Conservation (phyloP, 768 basidiomycete species). For the Podaxis sp. region DNA sequence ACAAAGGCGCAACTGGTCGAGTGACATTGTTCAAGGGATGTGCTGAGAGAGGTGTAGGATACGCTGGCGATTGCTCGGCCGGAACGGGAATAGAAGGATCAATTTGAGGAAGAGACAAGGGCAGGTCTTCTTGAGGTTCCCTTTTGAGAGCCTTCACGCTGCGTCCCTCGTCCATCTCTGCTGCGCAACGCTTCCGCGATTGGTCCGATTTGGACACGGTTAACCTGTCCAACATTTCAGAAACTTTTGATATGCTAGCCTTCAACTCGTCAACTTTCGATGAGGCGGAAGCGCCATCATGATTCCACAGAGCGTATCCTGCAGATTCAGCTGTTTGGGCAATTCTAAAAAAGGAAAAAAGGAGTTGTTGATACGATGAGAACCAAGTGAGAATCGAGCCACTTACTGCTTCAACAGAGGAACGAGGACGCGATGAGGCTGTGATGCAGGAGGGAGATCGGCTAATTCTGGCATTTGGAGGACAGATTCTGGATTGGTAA, state of each 20-base stretch:
- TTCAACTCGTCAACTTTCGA: slow-evolving; percentile 52
- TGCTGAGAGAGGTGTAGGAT: slow-evolving; percentile 16
- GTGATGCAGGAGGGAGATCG: slow-evolving; percentile 4
- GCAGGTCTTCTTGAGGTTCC: slow-evolving; percentile 41
- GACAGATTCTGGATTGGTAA: slow-evolving; percentile 12
- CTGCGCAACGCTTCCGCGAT: slow-evolving; percentile 40
- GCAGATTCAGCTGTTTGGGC: slow-evolving; percentile 57
- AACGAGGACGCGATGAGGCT: slow-evolving; percentile 28
- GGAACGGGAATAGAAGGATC: slow-evolving; percentile 13
- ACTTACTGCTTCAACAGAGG: slow-evolving; percentile 53
- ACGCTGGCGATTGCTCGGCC: slow-evolving; percentile 14
- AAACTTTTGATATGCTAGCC: slow-evolving; percentile 47
- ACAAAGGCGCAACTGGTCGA: slow-evolving; percentile 12
- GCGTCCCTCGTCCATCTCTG: slow-evolving; percentile 38
- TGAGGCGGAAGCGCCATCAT: slow-evolving; percentile 42
- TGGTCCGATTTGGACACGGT: slow-evolving; percentile 25
- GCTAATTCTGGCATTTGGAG: neutral
- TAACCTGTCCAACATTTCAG: slow-evolving; percentile 43
- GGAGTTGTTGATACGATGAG: neutral
- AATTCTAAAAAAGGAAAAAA: slow-evolving; percentile 39
- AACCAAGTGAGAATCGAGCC: neutral
- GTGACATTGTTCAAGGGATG: slow-evolving; percentile 4
- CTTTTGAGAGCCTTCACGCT: slow-evolving; percentile 42
- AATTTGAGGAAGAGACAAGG: slow-evolving; percentile 24
- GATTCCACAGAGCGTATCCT: slow-evolving; percentile 43